phyloP scores from a whole-genome alignment of 148 eudicot species.

The Fagopyrum homotropicum region DNA sequence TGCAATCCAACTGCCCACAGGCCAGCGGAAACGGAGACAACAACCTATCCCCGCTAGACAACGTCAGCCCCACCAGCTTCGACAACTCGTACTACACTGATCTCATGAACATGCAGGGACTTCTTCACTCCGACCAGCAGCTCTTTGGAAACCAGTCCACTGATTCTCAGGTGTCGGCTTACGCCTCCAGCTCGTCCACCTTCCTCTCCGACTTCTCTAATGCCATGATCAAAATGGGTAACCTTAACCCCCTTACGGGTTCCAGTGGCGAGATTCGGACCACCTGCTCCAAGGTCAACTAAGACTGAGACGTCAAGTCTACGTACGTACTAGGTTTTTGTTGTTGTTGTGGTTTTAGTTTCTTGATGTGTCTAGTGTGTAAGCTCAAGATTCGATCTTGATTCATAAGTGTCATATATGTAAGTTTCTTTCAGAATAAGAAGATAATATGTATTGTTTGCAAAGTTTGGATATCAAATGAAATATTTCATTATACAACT shows the following conservation, averaged over 20 bases:
- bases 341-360: neutral
- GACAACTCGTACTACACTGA: conserved; percentile 59
- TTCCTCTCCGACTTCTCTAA: conserved; percentile 45
- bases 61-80: conserved; percentile 27
- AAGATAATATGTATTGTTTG: neutral
- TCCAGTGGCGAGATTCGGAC: conserved; percentile 48
- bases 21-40: conserved; percentile 27
- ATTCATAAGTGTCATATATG: neutral
- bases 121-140: conserved; percentile 73
- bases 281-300: conserved; percentile 48
- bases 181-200: conserved; percentile 18
- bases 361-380: neutral
- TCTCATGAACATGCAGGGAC: conserved; percentile 44
- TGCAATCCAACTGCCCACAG: conserved; percentile 38
- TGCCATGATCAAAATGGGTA: conserved; percentile 62
- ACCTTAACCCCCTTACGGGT: conserved; percentile 53
- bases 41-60: conserved; percentile 43
- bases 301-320: neutral
- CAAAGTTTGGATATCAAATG: neutral
- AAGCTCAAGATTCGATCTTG: neutral
- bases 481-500: too few relatives aligned
- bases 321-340: too few relatives aligned
- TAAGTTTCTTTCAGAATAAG: too few relatives aligned
- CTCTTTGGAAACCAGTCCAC: conserved; percentile 55
- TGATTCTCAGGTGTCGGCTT: conserved; percentile 34